Percentiles rank a stretch among this genome's conserved stretches.
phyloP scores from a whole-genome alignment of 768 basidiomycete species.

The Dendrothele bispora region DNA sequence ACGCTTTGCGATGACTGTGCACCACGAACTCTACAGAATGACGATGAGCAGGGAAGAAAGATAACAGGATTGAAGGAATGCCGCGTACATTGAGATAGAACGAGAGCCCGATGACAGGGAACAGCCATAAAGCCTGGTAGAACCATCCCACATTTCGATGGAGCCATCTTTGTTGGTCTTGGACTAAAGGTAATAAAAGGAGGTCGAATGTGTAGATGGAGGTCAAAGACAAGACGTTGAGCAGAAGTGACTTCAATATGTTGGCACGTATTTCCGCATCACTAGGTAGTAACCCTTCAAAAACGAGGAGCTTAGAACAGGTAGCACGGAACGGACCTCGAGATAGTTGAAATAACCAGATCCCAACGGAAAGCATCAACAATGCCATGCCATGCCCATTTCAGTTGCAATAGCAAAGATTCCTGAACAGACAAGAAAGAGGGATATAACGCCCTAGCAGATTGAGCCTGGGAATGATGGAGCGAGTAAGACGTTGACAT shows the following conservation, averaged over 20 bases:
- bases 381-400: constrained; percentile 59
- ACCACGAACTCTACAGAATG: constrained; percentile 68
- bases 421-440: constrained; percentile 65
- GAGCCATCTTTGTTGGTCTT: constrained; percentile 61
- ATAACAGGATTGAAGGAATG: neutral
- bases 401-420: constrained; percentile 58
- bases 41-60: constrained; percentile 6
- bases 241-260: constrained; percentile 70
- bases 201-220: constrained; percentile 80
- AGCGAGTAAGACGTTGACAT: no score
- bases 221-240: constrained; percentile 69
- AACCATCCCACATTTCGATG: constrained; percentile 75
- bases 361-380: constrained; percentile 76
- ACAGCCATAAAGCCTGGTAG: constrained; percentile 76
- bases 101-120: constrained; percentile 73
- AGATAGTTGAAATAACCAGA: constrained; percentile 54
- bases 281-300: constrained; percentile 33
- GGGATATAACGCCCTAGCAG: constrained; percentile 62
- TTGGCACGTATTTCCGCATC: constrained; percentile 77
- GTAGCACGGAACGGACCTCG: constrained; percentile 50
- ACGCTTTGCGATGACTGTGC: constrained; percentile 71
- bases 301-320: constrained; percentile 9
- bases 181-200: constrained; percentile 66
- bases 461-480: constrained; percentile 8
- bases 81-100: constrained; percentile 81